Base-by-base conservation (phyloP, 2,329 filamentous ascomycete genomes). In the Diaporthe sp. region DNA sequence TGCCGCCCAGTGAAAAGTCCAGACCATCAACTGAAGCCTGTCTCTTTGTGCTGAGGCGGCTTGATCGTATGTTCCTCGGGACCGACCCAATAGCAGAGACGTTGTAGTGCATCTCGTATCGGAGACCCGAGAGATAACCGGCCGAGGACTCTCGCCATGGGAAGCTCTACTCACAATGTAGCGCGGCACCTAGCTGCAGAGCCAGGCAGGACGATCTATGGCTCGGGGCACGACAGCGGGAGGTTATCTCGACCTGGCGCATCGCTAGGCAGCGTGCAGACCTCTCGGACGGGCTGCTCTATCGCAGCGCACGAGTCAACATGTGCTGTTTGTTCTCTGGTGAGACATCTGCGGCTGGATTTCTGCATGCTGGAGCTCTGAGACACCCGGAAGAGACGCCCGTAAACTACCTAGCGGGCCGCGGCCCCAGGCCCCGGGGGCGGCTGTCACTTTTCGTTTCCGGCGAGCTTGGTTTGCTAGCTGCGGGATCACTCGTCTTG, bases 371-470 rank as follows among this genome's bases (percentile, higher is more conserved):
- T 19, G 28, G 46, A 22, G 65, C 65, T 19, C 34, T 69, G 65
- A 69, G 46, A 69, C 65, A 55, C 31, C 34, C 46, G 62, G 53
- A 28, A 53, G 22, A 17, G n/a, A 25, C 19, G 34, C 10, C 44
- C 34, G 65, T 28, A 69, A 55, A 53, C 46, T 42, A 55, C 49
- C 34, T 69, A 69, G 65, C 65, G 34, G 65, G 65, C 34, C 34
- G 65, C 49, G n/a, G 65, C 46, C 17, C 6, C 62, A 51, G 28
- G 31, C 46, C 22, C n/a, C 6, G 8, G 65, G 22, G 65, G 65
- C 65, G 46, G 65, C 65, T 69, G 65, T 69, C 65, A 69, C 10
- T 19, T 28, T 69, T 69, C 49, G 65, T 55, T 69, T 69, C 65
- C 65, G 65, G 65, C 65, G 49, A 55, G 65, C 34, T 55, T 55